Percentiles rank a stretch among this genome's conserved stretches.
phyloP scores from a whole-genome alignment of 2,329 filamentous ascomycete genomes.

The Cladosporium sphaerospermum region DNA sequence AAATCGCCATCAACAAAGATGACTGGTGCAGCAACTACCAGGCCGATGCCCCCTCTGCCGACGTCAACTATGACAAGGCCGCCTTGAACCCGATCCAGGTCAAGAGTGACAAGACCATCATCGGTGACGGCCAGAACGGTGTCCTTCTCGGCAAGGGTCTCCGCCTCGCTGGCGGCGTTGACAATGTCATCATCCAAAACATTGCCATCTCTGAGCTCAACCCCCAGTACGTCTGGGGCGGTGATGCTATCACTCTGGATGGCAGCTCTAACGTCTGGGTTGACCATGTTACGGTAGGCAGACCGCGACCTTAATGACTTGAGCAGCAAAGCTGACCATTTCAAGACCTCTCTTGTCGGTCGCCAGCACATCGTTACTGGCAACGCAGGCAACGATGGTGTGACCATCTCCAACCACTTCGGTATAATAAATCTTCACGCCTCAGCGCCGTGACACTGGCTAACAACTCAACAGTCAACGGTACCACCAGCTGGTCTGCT shows the following conservation, averaged over 20 bases:
- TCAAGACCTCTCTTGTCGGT: conserved; percentile 49
- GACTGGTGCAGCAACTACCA: conserved; percentile 51
- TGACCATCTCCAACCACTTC: conserved; percentile 56
- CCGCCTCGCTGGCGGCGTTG: conserved; percentile 32
- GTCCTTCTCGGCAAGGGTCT: conserved; percentile 40
- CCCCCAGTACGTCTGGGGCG: conserved; percentile 35
- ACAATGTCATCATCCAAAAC: conserved; percentile 51
- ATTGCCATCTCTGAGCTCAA: conserved; percentile 34
- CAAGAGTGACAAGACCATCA: conserved; percentile 38
- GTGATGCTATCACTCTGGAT: conserved; percentile 33
- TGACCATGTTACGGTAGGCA: conserved; percentile 35
- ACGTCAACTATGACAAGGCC: conserved; percentile 49
- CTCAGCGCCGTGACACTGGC: conserved; percentile 1
- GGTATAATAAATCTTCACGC: background rate
- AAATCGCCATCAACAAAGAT: conserved; percentile 55
- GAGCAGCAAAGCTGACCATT: conserved; percentile 22
- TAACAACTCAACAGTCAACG: conserved; percentile 41
- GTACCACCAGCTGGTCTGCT: conserved; percentile 48
- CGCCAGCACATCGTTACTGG: conserved; percentile 58
- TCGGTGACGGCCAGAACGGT: conserved; percentile 36
- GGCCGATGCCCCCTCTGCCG: conserved; percentile 15
- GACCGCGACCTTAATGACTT: conserved; percentile 37
- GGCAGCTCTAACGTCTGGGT: conserved; percentile 33
- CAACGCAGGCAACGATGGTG: conserved; percentile 46
- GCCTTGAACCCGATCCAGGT: conserved; percentile 40